Conservation (phyloP, 2,329 filamentous ascomycete genomes). For the Clathrospora elynae region DNA sequence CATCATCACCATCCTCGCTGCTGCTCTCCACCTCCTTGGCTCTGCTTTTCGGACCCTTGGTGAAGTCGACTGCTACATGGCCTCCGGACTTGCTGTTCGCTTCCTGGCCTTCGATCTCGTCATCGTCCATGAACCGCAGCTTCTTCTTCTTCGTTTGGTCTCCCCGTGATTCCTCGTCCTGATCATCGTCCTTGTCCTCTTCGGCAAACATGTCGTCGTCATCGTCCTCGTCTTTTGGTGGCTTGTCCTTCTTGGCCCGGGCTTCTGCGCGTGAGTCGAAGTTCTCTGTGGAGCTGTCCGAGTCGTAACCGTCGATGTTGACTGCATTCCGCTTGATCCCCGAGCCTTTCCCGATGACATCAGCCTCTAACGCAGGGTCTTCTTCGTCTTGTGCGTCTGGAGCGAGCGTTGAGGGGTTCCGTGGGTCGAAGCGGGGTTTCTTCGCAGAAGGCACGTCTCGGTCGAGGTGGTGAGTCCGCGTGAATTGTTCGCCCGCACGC, state of each 20-base stretch:
- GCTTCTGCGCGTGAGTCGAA: slow-evolving; percentile 76
- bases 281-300: slow-evolving; percentile 87
- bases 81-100: slow-evolving; percentile 74
- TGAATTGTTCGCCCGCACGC: slow-evolving; percentile 80
- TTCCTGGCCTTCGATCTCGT: slow-evolving; percentile 81
- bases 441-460: slow-evolving; percentile 63
- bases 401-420: slow-evolving; percentile 90
- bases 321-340: slow-evolving; percentile 89
- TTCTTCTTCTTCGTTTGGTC: slow-evolving; percentile 65
- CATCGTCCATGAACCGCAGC: slow-evolving; percentile 63
- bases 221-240: slow-evolving; percentile 55
- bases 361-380: slow-evolving; percentile 80
- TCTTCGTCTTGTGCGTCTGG: slow-evolving; percentile 78
- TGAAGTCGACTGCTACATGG: slow-evolving; percentile 65
- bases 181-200: slow-evolving; percentile 62
- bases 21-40: slow-evolving; percentile 68
- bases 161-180: slow-evolving; percentile 58
- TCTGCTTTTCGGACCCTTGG: slow-evolving; percentile 30
- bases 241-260: slow-evolving; percentile 52
- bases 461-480: slow-evolving; percentile 72
- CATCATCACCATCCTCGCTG: slow-evolving; percentile 64
- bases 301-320: slow-evolving; percentile 96
- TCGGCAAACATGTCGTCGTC: slow-evolving; percentile 84
- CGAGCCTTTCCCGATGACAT: slow-evolving; percentile 80
- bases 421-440: slow-evolving; percentile 89